Evolutionary conservation across 2,329 filamentous ascomycete species (phyloP).

Genomic region (Tolypocladium paradoxum): DNA sequence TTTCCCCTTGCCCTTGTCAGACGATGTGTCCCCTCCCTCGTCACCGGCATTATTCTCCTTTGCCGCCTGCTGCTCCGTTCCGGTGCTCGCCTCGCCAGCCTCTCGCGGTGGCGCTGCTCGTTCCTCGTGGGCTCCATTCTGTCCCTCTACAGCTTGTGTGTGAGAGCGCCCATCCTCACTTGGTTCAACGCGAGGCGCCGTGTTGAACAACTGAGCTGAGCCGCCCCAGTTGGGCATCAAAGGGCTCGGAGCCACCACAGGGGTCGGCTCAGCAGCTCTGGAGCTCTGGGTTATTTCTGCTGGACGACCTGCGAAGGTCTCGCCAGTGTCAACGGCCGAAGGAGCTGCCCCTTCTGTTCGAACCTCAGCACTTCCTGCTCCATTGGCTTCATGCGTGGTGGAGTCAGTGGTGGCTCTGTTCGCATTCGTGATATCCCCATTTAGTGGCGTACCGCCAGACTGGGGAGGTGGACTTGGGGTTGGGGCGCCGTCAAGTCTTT

Average conservation of each 20-base stretch:
- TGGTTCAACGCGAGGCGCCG: slow-evolving; percentile 15
- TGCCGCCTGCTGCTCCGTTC: not conserved
- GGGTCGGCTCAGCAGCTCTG: slow-evolving; percentile 10
- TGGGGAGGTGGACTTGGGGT: slow-evolving; percentile 12
- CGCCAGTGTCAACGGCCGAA: not conserved
- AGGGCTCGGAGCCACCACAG: slow-evolving; percentile 37
- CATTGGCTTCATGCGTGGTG: not conserved
- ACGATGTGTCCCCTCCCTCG: not conserved
- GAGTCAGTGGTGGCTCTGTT: slow-evolving; percentile 3
- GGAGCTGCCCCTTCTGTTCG: not conserved
- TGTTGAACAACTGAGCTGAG: slow-evolving; percentile 35
- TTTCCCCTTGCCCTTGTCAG: slow-evolving; percentile 31
- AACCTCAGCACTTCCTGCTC: not conserved
- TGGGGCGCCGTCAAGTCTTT: slow-evolving; percentile 36
- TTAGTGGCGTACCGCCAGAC: slow-evolving; percentile 8
- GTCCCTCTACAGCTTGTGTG: slow-evolving; percentile 1
- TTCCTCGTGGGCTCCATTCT: slow-evolving; percentile 4
- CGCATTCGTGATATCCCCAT: slow-evolving; percentile 7
- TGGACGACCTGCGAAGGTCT: not conserved
- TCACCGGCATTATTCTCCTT: not conserved
- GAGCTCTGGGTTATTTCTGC: not conserved
- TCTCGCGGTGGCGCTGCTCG: slow-evolving; percentile 2
- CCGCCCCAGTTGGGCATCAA: slow-evolving; percentile 41
- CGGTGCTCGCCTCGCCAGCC: not conserved
- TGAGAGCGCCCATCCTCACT: slow-evolving; percentile 8